Conservation (phyloP, 2,329 filamentous ascomycete genomes). For the Helotiales sp. region DNA sequence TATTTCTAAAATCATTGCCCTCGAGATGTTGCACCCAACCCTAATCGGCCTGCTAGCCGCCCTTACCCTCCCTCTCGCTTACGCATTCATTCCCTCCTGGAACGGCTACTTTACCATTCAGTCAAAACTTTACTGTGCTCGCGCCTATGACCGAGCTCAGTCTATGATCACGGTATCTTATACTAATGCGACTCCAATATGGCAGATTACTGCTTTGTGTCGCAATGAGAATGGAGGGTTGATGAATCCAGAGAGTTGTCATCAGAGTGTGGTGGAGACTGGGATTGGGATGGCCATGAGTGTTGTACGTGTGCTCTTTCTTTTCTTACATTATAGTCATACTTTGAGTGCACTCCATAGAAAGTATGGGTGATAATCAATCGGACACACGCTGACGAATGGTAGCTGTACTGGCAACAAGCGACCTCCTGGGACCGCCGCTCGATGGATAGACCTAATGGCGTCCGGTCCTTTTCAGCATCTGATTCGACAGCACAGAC, state of each 20-base stretch:
- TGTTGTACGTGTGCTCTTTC: slow-evolving; percentile 2
- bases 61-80: not conserved
- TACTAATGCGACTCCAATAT: not conserved
- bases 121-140: not conserved
- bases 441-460: not conserved
- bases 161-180: not conserved
- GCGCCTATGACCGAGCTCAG: not conserved
- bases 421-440: slow-evolving; percentile 6
- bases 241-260: not conserved
- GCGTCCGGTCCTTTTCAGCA: not conserved
- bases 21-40: too few species aligned
- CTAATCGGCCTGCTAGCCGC: not conserved
- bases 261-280: not conserved
- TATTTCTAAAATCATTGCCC: too few species aligned
- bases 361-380: not conserved
- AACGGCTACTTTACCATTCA: not conserved
- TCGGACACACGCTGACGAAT: not conserved
- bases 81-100: not conserved
- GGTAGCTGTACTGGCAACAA: slow-evolving; percentile 1
- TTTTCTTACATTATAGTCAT: not conserved
- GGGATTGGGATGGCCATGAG: slow-evolving; percentile 1
- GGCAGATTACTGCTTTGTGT: slow-evolving; percentile 9
- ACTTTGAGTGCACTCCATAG: not conserved
- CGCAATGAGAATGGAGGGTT: slow-evolving; percentile 5
- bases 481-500: not conserved